A percentile compares a stretch with the other conserved stretches of the same genome.
Conservation (phyloP, 495 filamentous ascomycete genomes). For the Cercophora newfieldiana region DNA sequence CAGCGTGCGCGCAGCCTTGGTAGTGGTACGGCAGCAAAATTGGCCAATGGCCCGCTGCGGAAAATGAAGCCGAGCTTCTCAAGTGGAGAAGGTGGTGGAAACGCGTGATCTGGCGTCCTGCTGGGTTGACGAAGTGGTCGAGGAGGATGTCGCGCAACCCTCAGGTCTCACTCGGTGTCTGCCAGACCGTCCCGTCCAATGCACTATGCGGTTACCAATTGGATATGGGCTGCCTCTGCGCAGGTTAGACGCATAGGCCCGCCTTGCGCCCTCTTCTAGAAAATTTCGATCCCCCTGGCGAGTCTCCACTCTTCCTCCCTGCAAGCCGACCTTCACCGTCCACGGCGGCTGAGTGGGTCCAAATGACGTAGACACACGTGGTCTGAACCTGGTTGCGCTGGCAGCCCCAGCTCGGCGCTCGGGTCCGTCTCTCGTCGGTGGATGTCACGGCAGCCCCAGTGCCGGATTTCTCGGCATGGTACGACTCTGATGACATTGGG, state of each 20-base stretch:
- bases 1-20: not conserved
- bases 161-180: no score
- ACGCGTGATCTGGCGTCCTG: not conserved
- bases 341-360: not conserved
- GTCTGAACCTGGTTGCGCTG: slow-evolving; percentile 11
- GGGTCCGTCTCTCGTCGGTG: not conserved
- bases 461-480: slow-evolving; percentile 16
- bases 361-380: slow-evolving; percentile 19
- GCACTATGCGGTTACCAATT: no score
- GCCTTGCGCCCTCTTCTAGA: slow-evolving; percentile 9
- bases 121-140: not conserved
- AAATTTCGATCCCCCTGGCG: slow-evolving; percentile 8
- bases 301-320: slow-evolving; percentile 8
- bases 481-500: slow-evolving; percentile 4
- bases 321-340: slow-evolving; percentile 1
- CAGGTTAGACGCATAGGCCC: not conserved
- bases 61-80: not conserved
- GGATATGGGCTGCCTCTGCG: not conserved
- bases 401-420: not conserved
- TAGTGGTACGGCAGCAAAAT: not conserved
- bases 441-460: not conserved
- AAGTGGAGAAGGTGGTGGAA: not conserved
- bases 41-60: not conserved
- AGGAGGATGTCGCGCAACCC: not conserved
- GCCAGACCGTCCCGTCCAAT: no score